Conservation (phyloP, 148 eudicot genomes). For the Cornus kousa region DNA sequence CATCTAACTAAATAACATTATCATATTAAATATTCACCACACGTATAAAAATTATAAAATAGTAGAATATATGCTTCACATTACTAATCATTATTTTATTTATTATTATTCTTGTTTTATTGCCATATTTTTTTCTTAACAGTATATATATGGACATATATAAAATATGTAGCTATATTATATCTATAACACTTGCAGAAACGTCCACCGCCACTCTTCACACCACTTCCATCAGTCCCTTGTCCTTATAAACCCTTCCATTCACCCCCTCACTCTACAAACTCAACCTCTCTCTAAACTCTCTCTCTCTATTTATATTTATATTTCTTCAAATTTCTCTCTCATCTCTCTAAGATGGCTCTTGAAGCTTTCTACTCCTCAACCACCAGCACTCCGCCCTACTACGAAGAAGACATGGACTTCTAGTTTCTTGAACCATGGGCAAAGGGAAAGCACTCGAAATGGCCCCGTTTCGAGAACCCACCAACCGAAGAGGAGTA, state of each 20-base stretch:
- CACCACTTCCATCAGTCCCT: constrained; percentile 21
- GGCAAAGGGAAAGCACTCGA: constrained; percentile 47
- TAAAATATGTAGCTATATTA: too few species aligned
- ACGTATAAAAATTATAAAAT: too few species aligned
- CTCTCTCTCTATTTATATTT: constrained; percentile 2
- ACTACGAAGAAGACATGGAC: not conserved
- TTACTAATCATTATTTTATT: too few species aligned
- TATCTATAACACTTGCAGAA: constrained; percentile 1
- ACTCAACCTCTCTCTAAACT: not conserved
- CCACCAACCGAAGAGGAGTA: constrained; percentile 53
- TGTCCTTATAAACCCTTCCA: not conserved
- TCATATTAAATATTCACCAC: too few species aligned
- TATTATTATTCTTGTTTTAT: too few species aligned
- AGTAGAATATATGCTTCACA: too few species aligned
- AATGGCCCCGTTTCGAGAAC: constrained; percentile 30
- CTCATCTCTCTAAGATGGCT: constrained; percentile 23
- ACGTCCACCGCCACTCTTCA: constrained; percentile 39
- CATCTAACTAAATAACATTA: too few species aligned
- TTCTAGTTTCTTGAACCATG: constrained; percentile 15
- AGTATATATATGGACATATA: too few species aligned
- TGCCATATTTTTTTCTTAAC: not conserved
- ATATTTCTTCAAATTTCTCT: too few species aligned
- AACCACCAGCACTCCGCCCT: constrained; percentile 2
- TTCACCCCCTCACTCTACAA: not conserved
- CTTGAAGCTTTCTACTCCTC: constrained; percentile 35